Evolutionary conservation across 306 rosid species (phyloP), one percentile per base, ranked within the genome.

Genomic region (Fragaria nilgerrensis): DNA sequence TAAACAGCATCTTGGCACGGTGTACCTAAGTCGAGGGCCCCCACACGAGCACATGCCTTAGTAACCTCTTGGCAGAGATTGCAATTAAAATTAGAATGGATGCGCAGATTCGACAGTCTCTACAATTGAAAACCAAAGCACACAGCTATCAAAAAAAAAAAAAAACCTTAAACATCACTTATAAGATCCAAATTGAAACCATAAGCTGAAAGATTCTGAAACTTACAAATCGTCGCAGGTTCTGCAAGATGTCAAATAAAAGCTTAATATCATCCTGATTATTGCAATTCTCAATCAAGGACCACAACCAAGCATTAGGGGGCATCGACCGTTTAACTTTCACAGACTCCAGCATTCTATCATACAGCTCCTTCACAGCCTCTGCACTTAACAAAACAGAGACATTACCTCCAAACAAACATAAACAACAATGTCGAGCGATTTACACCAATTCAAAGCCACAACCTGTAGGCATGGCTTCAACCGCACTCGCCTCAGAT

Each of bases 241-340:
- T 95, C 81, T 86, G 79, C 88, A 95, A 80, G 76, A 85, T 80
- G 81, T 88, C 91, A 71, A 95, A 95, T 9, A 95, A 87, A 79
- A 92, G 93, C 74, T 64, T 70, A 79, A 95, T 82, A 80, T 95
- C 98, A 19, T 73, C 89, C 0, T 81, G 82, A 72, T 77, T 91
- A 88, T 85, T 83, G 74, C 99, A 90, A 84, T 84, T 88, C 55
- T 87, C 87, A 76, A 91, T 85, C 94, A 92, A 78, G 10, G 96
- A 89, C 99, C 99, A 92, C 75, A 88, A 44, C 96, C 96, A 95
- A 82, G 99, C 96, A 82, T 95, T 95, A 2, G 99, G 99, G 1
- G 97, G 88, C 99, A 92, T 92, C 4, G 97, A 78, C 81, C 88
- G 83, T 79, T 91, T 84, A 32, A 83, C 85, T 8, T 76, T 85